Base-by-base conservation (phyloP, 371 early-diverging fungal genomes). In the Umbelopsis sp. region DNA sequence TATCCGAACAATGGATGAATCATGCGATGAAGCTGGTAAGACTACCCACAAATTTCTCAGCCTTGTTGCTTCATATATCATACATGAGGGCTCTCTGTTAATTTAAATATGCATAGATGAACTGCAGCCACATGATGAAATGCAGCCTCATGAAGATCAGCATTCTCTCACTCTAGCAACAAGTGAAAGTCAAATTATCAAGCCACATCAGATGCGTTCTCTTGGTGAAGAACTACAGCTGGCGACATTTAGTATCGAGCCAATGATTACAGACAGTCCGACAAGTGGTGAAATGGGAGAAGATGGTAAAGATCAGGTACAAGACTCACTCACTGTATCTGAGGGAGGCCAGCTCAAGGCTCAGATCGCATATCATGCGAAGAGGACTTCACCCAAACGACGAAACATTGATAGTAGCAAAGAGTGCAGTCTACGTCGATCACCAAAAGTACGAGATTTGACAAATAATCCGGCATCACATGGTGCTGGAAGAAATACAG, bases 311-410 rank as follows among this genome's bases (percentile, higher is more conserved):
- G 35, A 35, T 2, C 35, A 18, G 0, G 16, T 16, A 12, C 16
- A 8, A 9, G 11, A 18, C 29, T 57, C 57, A 11, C 35, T 29
- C 7, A 29, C 8, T 3, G 32, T 29, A 18, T 37, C 57, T 10
- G 57, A 57, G 0, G 18, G 12, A 25, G n/a, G 18, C 35, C 35
- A 29, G 6, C 14, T 57, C 3, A 16, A 35, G 9, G 29, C 57
- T 35, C 57, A 57, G 37, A n/a, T 29, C 2, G 57, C 57, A 18
- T 57, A 57, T 35, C 57, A 57, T 57, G 57, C 57, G 35, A 57
- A 57, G 35, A 29, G 57, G 35, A 32, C 57, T 18, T 57, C 57
- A 16, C 57, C 57, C 11, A 57, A 57, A 5, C 57, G 57, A 35
- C 25, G 57, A 37, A 57, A 57, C 18, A 35, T 57, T 18, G 57